phyloP scores from a whole-genome alignment of 805 yeast genomes.

The Priceomyces medius region DNA sequence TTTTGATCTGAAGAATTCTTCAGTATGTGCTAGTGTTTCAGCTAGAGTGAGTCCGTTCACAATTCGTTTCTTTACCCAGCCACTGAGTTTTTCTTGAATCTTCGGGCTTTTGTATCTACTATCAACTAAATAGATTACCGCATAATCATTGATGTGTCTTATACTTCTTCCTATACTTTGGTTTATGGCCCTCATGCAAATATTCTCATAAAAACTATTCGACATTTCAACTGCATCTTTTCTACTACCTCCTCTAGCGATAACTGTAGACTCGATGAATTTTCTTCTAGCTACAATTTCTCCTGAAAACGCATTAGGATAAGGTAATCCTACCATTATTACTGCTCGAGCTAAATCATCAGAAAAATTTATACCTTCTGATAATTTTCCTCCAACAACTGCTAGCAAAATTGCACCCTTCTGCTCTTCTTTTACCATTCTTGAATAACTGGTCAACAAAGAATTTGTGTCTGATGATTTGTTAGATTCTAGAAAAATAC shows the following conservation, averaged over 20 bases:
- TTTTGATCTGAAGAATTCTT: constrained; percentile 27
- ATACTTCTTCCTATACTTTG: constrained; percentile 93
- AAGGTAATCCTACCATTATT: constrained; percentile 84
- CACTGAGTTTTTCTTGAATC: constrained; percentile 61
- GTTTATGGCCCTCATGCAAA: constrained; percentile 88
- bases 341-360: constrained; percentile 87
- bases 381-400: constrained; percentile 89
- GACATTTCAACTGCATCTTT: constrained; percentile 49
- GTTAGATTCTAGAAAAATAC: constrained; percentile 56
- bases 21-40: constrained; percentile 20
- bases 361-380: constrained; percentile 91
- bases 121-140: constrained; percentile 73
- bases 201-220: constrained; percentile 67
- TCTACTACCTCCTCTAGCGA: constrained; percentile 46
- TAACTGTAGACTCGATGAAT: constrained; percentile 56
- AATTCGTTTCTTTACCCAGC: constrained; percentile 59
- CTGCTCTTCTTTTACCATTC: constrained; percentile 28
- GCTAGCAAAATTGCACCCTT: constrained; percentile 71
- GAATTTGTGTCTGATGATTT: constrained; percentile 41
- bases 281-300: constrained; percentile 72
- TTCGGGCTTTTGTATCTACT: constrained; percentile 47
- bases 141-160: constrained; percentile 77
- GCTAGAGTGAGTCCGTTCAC: constrained; percentile 6
- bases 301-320: constrained; percentile 80
- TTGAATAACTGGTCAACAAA: constrained; percentile 51